Percentiles rank a stretch among this genome's conserved stretches.
phyloP scores from a whole-genome alignment of 495 filamentous ascomycete genomes.

The Penicillium dipodomyicola region DNA sequence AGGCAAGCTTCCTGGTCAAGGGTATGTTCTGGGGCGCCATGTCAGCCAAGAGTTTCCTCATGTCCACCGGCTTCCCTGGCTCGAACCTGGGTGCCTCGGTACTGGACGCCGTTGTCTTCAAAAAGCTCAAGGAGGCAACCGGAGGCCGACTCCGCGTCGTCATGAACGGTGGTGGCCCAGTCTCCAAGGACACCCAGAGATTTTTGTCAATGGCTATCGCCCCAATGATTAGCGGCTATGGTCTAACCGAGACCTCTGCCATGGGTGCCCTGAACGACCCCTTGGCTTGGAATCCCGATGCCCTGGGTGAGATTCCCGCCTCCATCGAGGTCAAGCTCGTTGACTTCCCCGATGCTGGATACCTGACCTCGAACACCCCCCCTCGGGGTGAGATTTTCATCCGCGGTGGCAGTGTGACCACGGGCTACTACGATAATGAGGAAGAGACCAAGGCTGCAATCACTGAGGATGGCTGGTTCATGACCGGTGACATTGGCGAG shows the following conservation, averaged over 20 bases:
- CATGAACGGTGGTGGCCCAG: slow-evolving; percentile 84
- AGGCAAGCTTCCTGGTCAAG: slow-evolving; percentile 66
- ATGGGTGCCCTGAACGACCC: slow-evolving; percentile 94
- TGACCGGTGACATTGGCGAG: slow-evolving; percentile 92
- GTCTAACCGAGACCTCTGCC: slow-evolving; percentile 89
- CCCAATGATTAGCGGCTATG: slow-evolving; percentile 92
- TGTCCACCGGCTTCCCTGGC: slow-evolving; percentile 74
- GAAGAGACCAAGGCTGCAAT: slow-evolving; percentile 76
- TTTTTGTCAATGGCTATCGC: slow-evolving; percentile 88
- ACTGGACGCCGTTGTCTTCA: slow-evolving; percentile 78
- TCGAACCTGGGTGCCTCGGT: slow-evolving; percentile 57
- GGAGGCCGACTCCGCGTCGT: slow-evolving; percentile 76
- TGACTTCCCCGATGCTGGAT: slow-evolving; percentile 92
- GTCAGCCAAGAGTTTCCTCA: slow-evolving; percentile 75
- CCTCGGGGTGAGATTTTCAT: slow-evolving; percentile 97
- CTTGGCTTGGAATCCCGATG: slow-evolving; percentile 78
- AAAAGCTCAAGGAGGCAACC: slow-evolving; percentile 88
- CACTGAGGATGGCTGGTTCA: slow-evolving; percentile 87
- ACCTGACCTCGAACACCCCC: slow-evolving; percentile 79
- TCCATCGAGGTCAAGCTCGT: slow-evolving; percentile 90
- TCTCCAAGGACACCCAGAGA: slow-evolving; percentile 80
- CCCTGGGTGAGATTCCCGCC: slow-evolving; percentile 78
- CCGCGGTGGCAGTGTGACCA: slow-evolving; percentile 70
- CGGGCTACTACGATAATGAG: slow-evolving; percentile 76
- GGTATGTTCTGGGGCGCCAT: slow-evolving; percentile 93